Percentiles rank a stretch among this genome's conserved stretches.
Conservation (phyloP, 176 grass and related monocot genomes). For the Aegilops bicornis region DNA sequence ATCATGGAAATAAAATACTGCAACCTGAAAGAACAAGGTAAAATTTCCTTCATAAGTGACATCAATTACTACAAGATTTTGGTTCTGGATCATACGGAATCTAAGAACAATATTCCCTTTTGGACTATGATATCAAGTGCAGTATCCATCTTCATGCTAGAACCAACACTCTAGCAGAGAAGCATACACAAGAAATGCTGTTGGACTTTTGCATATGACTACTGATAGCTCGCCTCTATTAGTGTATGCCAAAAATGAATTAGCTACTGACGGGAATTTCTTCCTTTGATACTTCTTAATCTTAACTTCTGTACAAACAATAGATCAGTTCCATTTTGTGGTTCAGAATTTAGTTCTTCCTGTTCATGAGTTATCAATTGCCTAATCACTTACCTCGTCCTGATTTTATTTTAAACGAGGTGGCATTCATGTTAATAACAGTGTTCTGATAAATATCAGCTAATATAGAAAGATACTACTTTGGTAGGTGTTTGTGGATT, state of each 20-base stretch:
- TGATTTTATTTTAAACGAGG: not conserved
- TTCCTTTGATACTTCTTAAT: constrained; percentile 10
- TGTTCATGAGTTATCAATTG: constrained; percentile 11
- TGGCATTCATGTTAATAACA: constrained; percentile 12
- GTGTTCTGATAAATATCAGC: not conserved
- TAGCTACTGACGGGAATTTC: not conserved
- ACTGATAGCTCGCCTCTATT: not conserved
- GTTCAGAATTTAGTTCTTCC: not conserved
- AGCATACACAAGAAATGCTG: not conserved
- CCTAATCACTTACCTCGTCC: not conserved
- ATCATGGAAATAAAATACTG: constrained; percentile 98
- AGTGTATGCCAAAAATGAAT: constrained; percentile 8
- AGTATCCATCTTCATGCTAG: constrained; percentile 4
- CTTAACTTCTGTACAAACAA: not conserved
- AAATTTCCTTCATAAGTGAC: constrained; percentile 16
- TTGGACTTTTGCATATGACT: constrained; percentile 14
- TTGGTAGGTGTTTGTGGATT: not conserved
- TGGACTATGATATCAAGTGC: not conserved
- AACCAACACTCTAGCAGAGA: not conserved
- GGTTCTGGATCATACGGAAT: not conserved
- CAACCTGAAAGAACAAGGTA: constrained; percentile 68
- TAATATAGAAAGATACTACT: constrained; percentile 6
- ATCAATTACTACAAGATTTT: not conserved
- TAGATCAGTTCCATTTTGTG: not conserved
- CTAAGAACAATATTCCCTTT: constrained; percentile 15